Evolutionary conservation across 139 green algal genomes (phyloP), one percentile per base, ranked within the genome.

Genomic region (Chlamydomonas sp.): DNA sequence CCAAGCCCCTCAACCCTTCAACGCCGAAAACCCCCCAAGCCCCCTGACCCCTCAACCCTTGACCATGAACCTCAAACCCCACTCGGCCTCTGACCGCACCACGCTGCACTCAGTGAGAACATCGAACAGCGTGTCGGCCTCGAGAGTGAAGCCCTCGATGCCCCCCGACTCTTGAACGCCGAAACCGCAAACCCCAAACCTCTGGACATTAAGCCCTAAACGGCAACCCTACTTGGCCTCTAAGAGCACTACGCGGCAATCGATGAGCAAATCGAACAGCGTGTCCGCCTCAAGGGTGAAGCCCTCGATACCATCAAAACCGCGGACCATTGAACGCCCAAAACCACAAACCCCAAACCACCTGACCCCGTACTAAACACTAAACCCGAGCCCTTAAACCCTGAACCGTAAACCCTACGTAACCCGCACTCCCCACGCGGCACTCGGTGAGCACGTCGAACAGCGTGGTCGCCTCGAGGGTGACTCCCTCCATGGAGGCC

Each of bases 141-240:
- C 83, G 30, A 88, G 1, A 0, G 49, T 70, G 60, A 90, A 87
- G 1, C 48, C 6, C 1, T 81, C 76, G 13, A 83, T 76, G 48
- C 85, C 88, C 4, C 81, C 59, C n/a, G 60, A 94, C 90, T 8
- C 43, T 63, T 1, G 81, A 60, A 2, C 67, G 64, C 29, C 66
- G n/a, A 24, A 79, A 75, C 5, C 48, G 5, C 2, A 59, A 49
- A 1, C 79, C 82, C n/a, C n/a, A n/a, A n/a, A n/a, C n/a, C n/a
- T n/a, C n/a, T n/a, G n/a, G n/a, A n/a, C n/a, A 26, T 6, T 38
- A 68, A 50, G 35, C 29, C 2, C n/a, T n/a, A n/a, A n/a, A n/a
- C n/a, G n/a, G n/a, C n/a, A n/a, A n/a, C n/a, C n/a, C n/a, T n/a
- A n/a, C n/a, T n/a, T n/a, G n/a, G n/a, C n/a, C 13, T 64, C 13